phyloP scores from a whole-genome alignment of 1,139 yeast species.

The Debaryomycetaceae sp. region DNA sequence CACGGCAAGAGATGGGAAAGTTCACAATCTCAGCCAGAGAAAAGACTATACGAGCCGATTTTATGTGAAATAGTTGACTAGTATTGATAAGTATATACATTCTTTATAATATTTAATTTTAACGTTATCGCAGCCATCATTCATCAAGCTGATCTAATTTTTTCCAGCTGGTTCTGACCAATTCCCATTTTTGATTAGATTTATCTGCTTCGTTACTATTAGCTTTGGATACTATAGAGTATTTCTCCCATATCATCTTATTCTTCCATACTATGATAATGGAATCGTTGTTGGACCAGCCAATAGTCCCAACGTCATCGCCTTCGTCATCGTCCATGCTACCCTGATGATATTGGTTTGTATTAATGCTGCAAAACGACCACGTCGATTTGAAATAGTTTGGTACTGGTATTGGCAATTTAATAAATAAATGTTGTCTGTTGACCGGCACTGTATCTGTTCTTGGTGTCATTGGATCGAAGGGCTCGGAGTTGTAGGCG shows the following conservation, averaged over 20 bases:
- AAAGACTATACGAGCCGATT: conserved; percentile 34
- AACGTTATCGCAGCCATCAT: not conserved
- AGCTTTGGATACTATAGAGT: conserved; percentile 52
- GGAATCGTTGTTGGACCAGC: conserved; percentile 73
- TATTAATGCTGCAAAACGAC: conserved; percentile 82
- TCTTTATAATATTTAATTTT: not conserved
- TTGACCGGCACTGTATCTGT: conserved; percentile 25
- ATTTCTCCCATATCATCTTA: conserved; percentile 81
- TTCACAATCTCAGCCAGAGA: conserved; percentile 24
- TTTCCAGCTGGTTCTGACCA: conserved; percentile 78
- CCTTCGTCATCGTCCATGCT: conserved; percentile 22
- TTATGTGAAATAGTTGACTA: conserved; percentile 36
- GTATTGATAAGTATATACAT: not conserved
- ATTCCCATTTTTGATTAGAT: conserved; percentile 42
- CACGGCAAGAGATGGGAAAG: conserved; percentile 48
- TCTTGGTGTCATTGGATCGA: not conserved
- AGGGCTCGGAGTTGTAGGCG: conserved; percentile 1
- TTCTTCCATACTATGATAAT: conserved; percentile 70
- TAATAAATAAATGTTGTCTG: conserved; percentile 65
- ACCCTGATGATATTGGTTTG: conserved; percentile 41
- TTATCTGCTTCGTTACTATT: conserved; percentile 3
- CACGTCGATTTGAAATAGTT: conserved; percentile 81
- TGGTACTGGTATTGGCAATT: conserved; percentile 60
- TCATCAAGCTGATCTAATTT: conserved; percentile 36
- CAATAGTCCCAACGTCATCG: conserved; percentile 63